These are phyloP conservation scores for Coemansia sp. DNA, from an alignment of 192 early-diverging fungal species.

Conservation along the genomic window DNA sequence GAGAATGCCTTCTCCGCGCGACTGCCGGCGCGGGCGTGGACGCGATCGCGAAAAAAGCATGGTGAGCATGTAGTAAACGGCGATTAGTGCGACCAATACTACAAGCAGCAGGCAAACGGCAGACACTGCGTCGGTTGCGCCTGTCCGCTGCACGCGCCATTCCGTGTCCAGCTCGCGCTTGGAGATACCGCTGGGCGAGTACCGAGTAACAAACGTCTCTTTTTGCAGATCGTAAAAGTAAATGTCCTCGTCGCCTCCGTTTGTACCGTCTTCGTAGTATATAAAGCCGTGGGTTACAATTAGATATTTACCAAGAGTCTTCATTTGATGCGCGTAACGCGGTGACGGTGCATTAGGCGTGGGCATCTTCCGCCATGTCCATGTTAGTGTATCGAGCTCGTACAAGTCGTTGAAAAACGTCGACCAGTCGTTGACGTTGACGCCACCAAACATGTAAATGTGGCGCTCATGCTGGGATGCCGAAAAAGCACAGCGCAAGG, in stretches of 20 bases:
- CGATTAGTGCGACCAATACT: conserved; percentile 19
- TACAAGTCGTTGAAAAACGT: conserved; percentile 30
- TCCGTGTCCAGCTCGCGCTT: conserved; percentile 28
- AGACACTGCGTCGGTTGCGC: conserved; percentile 16
- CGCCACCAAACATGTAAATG: conserved; percentile 42
- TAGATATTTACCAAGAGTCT: conserved; percentile 37
- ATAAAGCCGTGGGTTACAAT: conserved; percentile 38
- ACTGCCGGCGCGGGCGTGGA: neutral
- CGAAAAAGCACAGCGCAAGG: conserved; percentile 21
- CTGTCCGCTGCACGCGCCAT: conserved; percentile 21
- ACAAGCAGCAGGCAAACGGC: conserved; percentile 25
- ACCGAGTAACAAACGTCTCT: conserved; percentile 28
- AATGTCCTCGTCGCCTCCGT: conserved; percentile 26
- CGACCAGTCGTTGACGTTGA: conserved; percentile 29
- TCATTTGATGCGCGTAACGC: conserved; percentile 50
- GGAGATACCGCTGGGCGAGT: conserved; percentile 32
- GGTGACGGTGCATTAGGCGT: conserved; percentile 24
- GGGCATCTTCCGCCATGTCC: conserved; percentile 35
- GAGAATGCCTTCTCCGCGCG: conserved; percentile 8
- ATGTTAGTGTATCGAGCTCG: conserved; percentile 30
- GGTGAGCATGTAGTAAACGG: conserved; percentile 19
- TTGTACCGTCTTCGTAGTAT: neutral
- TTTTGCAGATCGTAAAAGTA: conserved; percentile 40
- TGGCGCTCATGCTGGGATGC: conserved; percentile 13
- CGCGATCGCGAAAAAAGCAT: conserved; percentile 10